Evolutionary conservation across 2,329 filamentous ascomycete species (phyloP).

Genomic region (Cladosporium sp.): DNA sequence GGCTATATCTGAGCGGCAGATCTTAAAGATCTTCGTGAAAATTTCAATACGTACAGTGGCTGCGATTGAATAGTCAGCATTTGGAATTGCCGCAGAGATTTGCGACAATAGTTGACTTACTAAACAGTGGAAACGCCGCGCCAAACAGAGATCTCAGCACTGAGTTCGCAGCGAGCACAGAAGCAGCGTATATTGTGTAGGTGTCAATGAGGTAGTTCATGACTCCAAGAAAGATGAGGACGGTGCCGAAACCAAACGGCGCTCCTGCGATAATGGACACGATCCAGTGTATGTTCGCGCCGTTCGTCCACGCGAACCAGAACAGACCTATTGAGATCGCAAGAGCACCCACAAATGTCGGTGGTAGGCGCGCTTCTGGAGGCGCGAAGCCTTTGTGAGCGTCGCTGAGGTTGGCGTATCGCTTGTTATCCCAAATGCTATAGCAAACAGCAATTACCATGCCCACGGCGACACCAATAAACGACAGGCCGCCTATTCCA

Average conservation of each 20-base stretch:
- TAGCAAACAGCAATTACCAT: slow-evolving; percentile 61
- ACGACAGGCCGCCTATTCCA: slow-evolving; percentile 63
- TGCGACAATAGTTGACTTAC: slow-evolving; percentile 50
- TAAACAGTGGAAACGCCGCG: slow-evolving; percentile 78
- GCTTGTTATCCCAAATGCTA: slow-evolving; percentile 52
- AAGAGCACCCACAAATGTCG: slow-evolving; percentile 62
- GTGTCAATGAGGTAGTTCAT: slow-evolving; percentile 69
- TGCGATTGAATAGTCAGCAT: neutral
- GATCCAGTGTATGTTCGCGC: slow-evolving; percentile 57
- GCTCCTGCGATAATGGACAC: slow-evolving; percentile 52
- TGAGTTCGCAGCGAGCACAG: slow-evolving; percentile 73
- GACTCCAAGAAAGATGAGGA: slow-evolving; percentile 65
- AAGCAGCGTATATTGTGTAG: slow-evolving; percentile 75
- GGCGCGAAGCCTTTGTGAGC: slow-evolving; percentile 57
- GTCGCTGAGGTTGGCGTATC: slow-evolving; percentile 51
- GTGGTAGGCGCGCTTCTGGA: slow-evolving; percentile 65
- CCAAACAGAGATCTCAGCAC: slow-evolving; percentile 77
- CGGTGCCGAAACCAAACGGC: slow-evolving; percentile 60
- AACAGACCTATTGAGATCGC: slow-evolving; percentile 65
- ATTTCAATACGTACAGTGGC: neutral
- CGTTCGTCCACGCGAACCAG: slow-evolving; percentile 69
- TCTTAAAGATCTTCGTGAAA: neutral
- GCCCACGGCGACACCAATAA: slow-evolving; percentile 68
- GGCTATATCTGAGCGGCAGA: neutral
- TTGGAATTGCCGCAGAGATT: neutral